Evolutionary conservation across 2,329 filamentous ascomycete genomes (phyloP).

Genomic region (Stromatinia cepivora): DNA sequence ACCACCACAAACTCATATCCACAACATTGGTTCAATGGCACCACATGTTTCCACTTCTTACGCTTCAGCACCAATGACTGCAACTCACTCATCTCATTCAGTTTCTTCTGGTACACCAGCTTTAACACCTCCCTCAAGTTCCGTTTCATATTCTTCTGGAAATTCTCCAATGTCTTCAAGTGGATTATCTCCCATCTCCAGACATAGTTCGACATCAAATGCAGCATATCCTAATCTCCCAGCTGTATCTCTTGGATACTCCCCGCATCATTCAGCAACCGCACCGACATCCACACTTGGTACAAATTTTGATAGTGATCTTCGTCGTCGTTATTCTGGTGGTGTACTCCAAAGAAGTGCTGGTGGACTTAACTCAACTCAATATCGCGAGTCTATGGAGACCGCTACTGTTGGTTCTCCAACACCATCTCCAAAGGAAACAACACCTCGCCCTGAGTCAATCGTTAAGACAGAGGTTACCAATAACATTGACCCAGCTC

Average conservation of each 20-base stretch:
- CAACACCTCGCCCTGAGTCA: slow-evolving; percentile 41
- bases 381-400: slow-evolving; percentile 34
- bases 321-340: slow-evolving; percentile 65
- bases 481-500: slow-evolving; percentile 41
- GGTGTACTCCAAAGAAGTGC: slow-evolving; percentile 64
- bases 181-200: slow-evolving; percentile 64
- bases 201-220: slow-evolving; percentile 58
- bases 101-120: slow-evolving; percentile 64
- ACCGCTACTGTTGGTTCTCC: slow-evolving; percentile 32
- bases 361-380: slow-evolving; percentile 34
- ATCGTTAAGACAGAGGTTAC: slow-evolving; percentile 45
- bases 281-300: slow-evolving; percentile 68
- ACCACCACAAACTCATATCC: slow-evolving; percentile 44
- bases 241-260: slow-evolving; percentile 68
- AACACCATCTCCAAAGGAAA: slow-evolving; percentile 36
- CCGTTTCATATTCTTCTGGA: slow-evolving; percentile 74
- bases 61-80: slow-evolving; percentile 60
- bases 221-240: slow-evolving; percentile 76
- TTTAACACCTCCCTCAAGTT: slow-evolving; percentile 73
- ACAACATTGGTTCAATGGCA: slow-evolving; percentile 34
- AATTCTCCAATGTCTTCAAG: slow-evolving; percentile 71
- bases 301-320: slow-evolving; percentile 62
- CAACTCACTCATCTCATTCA: slow-evolving; percentile 57
- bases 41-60: slow-evolving; percentile 43
- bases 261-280: slow-evolving; percentile 61